Percentiles rank a stretch among this genome's conserved stretches.
Evolutionary conservation across 768 basidiomycete genomes (phyloP).

Genomic region (Tephrocybe sp.): DNA sequence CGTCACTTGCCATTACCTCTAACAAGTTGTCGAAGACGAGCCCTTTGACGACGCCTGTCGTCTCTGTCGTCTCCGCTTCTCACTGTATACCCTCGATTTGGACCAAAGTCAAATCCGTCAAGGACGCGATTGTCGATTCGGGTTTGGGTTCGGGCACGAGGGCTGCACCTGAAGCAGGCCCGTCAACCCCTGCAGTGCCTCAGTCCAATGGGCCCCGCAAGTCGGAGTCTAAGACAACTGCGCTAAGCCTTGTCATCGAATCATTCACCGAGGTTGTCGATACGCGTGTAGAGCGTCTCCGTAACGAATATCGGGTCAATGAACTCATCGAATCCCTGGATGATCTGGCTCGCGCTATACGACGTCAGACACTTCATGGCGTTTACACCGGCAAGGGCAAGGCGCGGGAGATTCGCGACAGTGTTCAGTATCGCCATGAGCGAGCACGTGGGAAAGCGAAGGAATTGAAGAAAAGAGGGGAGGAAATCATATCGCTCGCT

Average conservation of each 20-base stretch:
- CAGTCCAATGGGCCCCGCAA: constrained; percentile 12
- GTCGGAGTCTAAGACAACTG: constrained; percentile 21
- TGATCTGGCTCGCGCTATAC: constrained; percentile 48
- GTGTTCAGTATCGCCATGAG: constrained; percentile 46
- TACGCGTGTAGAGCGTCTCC: constrained; percentile 39
- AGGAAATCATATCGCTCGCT: constrained; percentile 41
- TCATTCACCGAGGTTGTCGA: constrained; percentile 50
- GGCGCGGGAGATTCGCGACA: constrained; percentile 40
- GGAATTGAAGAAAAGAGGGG: constrained; percentile 48
- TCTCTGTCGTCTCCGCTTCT: constrained; percentile 1
- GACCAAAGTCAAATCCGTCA: constrained; percentile 24
- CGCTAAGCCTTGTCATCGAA: constrained; percentile 38
- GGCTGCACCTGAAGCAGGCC: constrained; percentile 24
- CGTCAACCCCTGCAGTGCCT: constrained; percentile 26
- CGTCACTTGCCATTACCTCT: constrained; percentile 33
- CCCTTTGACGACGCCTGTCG: constrained; percentile 9
- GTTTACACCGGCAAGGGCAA: constrained; percentile 49
- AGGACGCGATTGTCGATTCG: constrained; percentile 35
- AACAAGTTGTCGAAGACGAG: constrained; percentile 15
- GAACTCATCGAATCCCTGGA: constrained; percentile 62
- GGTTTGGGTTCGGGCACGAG: constrained; percentile 30
- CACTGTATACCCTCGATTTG: constrained; percentile 16
- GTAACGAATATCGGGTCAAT: constrained; percentile 41
- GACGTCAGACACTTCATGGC: constrained; percentile 42
- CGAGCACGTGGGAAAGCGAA: constrained; percentile 51